Conservation (phyloP, 1,284 basidiomycete species). For the Microbotryum silenes-acaulis region DNA sequence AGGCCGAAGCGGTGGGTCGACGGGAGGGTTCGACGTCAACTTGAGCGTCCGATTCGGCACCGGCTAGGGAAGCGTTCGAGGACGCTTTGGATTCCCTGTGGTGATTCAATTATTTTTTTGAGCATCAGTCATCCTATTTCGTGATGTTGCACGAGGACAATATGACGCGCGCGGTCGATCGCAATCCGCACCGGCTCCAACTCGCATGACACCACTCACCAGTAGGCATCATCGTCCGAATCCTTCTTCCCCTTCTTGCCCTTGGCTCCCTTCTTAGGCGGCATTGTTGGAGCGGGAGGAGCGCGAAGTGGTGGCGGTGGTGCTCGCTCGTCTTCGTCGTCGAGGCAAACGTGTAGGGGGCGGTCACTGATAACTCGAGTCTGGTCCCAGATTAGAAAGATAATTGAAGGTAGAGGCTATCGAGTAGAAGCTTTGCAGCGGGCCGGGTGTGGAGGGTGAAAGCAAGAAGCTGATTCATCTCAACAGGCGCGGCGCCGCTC, state of each 20-base stretch:
- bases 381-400: no score
- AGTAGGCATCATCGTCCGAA: slow-evolving; percentile 26
- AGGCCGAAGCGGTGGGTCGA: background rate
- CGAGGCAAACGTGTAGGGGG: no score
- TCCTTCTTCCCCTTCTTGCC: slow-evolving; percentile 13
- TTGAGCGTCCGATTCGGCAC: slow-evolving; percentile 6
- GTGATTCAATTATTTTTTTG: accelerated
- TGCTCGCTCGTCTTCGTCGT: no score
- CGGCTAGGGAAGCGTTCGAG: slow-evolving; percentile 2
- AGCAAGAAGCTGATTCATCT: no score
- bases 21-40: slow-evolving; percentile 1
- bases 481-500: no score
- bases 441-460: no score
- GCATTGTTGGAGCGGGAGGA: background rate
- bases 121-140: background rate
- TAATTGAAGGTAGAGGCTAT: no score
- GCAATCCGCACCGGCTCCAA: background rate
- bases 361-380: no score
- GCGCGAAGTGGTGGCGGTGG: background rate
- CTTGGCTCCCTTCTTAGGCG: slow-evolving; percentile 7
- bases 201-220: slow-evolving; percentile 7
- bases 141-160: background rate
- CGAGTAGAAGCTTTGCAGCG: no score
- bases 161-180: background rate
- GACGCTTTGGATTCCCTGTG: slow-evolving; percentile 7